Evolutionary conservation across 2,329 filamentous ascomycete genomes (phyloP).

Genomic region (Penicillium freii): DNA sequence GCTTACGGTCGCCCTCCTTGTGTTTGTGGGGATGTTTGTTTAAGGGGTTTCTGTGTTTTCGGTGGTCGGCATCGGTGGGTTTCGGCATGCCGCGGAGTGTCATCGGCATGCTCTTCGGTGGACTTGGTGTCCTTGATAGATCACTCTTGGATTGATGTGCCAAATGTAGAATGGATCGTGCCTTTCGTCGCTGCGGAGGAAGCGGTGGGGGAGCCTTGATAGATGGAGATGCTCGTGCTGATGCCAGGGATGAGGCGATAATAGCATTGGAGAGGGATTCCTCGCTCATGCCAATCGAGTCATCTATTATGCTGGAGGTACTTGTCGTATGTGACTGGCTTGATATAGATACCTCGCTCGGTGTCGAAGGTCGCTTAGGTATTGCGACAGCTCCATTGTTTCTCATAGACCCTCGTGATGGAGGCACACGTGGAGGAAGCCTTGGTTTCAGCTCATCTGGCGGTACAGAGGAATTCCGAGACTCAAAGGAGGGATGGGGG

Average conservation of each 20-base stretch:
- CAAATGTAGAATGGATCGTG: constrained; percentile 38
- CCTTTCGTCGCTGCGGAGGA: constrained; percentile 40
- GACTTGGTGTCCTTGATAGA: constrained; percentile 35
- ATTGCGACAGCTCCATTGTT: constrained; percentile 11
- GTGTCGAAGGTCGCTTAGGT: constrained; percentile 23
- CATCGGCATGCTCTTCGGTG: constrained; percentile 40
- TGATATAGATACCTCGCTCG: constrained; percentile 29
- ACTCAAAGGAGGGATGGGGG: constrained; percentile 15
- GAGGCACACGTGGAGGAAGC: constrained; percentile 27
- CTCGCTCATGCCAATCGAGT: constrained; percentile 30
- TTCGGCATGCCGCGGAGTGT: constrained; percentile 44
- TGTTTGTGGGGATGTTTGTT: constrained; percentile 50
- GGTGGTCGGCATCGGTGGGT: constrained; percentile 33
- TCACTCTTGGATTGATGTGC: constrained; percentile 31
- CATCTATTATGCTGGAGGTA: constrained; percentile 27
- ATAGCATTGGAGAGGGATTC: constrained; percentile 48
- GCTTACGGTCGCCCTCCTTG: constrained; percentile 48
- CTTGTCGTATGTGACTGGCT: constrained; percentile 25
- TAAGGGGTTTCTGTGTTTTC: constrained; percentile 38
- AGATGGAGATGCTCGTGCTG: constrained; percentile 41
- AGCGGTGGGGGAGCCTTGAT: constrained; percentile 39
- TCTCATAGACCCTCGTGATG: constrained; percentile 12
- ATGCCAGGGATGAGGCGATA: constrained; percentile 48
- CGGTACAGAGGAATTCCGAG: constrained; percentile 13
- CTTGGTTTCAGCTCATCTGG: constrained; percentile 23